Conservation (phyloP, 257 asterid species). For the Misopates orontium region DNA sequence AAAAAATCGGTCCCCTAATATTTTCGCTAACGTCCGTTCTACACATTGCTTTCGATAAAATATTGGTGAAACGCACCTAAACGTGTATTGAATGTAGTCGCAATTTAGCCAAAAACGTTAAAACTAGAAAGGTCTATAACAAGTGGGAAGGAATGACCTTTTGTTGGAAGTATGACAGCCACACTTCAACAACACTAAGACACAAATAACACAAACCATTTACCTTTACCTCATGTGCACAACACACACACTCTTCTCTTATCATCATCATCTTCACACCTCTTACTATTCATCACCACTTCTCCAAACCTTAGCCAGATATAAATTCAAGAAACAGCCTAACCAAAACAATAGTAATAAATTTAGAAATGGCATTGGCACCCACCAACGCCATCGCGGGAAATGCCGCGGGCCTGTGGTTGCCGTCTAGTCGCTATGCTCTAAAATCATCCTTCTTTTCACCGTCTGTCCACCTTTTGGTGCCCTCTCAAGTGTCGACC, state of each 20-base stretch:
- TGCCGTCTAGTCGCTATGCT: slow-evolving; percentile 41
- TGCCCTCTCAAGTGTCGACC: slow-evolving; percentile 37
- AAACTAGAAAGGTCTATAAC: slow-evolving; percentile 27
- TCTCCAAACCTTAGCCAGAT: not conserved
- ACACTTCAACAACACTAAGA: slow-evolving; percentile 44
- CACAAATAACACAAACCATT: not conserved
- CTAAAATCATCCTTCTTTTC: slow-evolving; percentile 67
- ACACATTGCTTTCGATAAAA: too few species aligned
- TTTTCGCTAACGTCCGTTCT: too few species aligned
- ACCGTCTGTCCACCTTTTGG: slow-evolving; percentile 56
- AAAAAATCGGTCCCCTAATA: too few species aligned
- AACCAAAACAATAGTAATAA: not conserved
- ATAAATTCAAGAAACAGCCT: not conserved
- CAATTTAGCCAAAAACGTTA: too few species aligned
- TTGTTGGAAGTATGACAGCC: slow-evolving; percentile 66
- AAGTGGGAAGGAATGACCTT: slow-evolving; percentile 27
- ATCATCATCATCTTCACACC: slow-evolving; percentile 31
- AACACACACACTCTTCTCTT: slow-evolving; percentile 29
- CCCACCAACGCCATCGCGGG: slow-evolving; percentile 40
- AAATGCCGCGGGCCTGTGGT: slow-evolving; percentile 50
- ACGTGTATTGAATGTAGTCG: too few species aligned
- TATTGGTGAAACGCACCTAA: too few species aligned
- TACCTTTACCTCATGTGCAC: slow-evolving; percentile 25
- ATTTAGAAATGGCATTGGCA: slow-evolving; percentile 57
- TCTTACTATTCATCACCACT: slow-evolving; percentile 16